Base-by-base conservation (phyloP, 2,329 filamentous ascomycete genomes). In the Exophiala mesophila region DNA sequence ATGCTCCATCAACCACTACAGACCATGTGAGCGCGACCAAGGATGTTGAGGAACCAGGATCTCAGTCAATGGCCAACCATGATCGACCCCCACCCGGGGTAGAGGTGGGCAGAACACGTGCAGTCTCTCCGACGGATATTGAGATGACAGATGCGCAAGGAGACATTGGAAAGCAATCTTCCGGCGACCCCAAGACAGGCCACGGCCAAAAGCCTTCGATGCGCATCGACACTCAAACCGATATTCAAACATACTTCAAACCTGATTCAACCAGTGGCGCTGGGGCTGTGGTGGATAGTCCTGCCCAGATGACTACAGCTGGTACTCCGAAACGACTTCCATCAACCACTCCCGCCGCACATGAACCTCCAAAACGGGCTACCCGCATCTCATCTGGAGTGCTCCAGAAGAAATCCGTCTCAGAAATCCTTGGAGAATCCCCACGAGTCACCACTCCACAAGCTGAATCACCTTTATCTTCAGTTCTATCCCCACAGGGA, bases 371-470 rank as follows among this genome's bases (percentile, higher is more conserved):
- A 3, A 73, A 80, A 20, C 83, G 83, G 66, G 82, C 80, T 8
- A 86, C 82, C 1, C 68, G 82, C 53, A 79, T 85, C 16, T 79
- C 80, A 3, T 85, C 83, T 7, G 83, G 82, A 30, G 78, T 80
- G 2, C 78, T 86, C 54, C 73, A 78, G 47, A 78, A 83, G 39
- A 87, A 85, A 57, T 85, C 82, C 4, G 80, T 85, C 3, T 82
- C 78, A 13, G 83, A 87, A 59, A 84, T 86, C 30, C 68, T 86
- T 4, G 80, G 78, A 39, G 79, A 78, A 45, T 73, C 71, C 13
- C 70, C 76, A 29, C 61, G 66, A 50, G 56, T 60, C 26, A 52
- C 58, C 30, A 59, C 59, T 29, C 50, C 60, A 30, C 54, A 60
- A 21, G 37, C 59, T 5, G 70, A 73, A 12, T 47, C 54, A 18